phyloP scores from a whole-genome alignment of 495 filamentous ascomycete species.

The Elaphomyces granulatus region DNA sequence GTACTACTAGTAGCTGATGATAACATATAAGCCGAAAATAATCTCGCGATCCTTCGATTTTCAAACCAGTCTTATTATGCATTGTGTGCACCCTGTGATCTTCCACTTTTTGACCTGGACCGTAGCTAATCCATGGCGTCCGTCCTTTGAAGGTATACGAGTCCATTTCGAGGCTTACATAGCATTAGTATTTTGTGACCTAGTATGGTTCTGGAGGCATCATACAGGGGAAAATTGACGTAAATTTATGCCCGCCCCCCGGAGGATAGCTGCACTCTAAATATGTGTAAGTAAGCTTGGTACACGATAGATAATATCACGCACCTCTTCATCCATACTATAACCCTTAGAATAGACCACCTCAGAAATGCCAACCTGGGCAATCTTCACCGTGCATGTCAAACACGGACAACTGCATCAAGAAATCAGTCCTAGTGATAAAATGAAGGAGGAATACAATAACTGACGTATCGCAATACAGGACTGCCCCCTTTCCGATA shows the following conservation, averaged over 20 bases:
- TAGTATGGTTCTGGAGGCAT: not conserved
- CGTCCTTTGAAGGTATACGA: slow-evolving; percentile 27
- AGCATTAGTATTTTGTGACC: slow-evolving; percentile 6
- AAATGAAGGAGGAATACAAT: not conserved
- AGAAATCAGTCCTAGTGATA: slow-evolving; percentile 1
- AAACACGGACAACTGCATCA: slow-evolving; percentile 67
- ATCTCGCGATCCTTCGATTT: too few species aligned
- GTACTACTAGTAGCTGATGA: too few species aligned
- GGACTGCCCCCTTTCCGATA: slow-evolving; percentile 58
- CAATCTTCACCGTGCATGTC: slow-evolving; percentile 97
- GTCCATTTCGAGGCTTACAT: slow-evolving; percentile 32
- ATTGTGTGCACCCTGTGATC: too few species aligned
- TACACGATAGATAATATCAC: slow-evolving; percentile 2
- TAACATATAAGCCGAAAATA: too few species aligned
- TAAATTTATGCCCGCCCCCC: slow-evolving; percentile 58
- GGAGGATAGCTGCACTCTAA: slow-evolving; percentile 63
- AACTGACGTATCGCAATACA: slow-evolving; percentile 81
- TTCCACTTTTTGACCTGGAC: too few species aligned
- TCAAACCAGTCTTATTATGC: too few species aligned
- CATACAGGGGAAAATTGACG: slow-evolving; percentile 73
- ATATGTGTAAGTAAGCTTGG: not conserved
- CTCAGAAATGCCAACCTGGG: slow-evolving; percentile 86
- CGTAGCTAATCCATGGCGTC: slow-evolving; percentile 1
- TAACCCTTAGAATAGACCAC: slow-evolving; percentile 91
- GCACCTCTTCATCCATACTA: slow-evolving; percentile 66